phyloP scores from a whole-genome alignment of 805 yeast species.

The Lachancea lanzarotensis region DNA sequence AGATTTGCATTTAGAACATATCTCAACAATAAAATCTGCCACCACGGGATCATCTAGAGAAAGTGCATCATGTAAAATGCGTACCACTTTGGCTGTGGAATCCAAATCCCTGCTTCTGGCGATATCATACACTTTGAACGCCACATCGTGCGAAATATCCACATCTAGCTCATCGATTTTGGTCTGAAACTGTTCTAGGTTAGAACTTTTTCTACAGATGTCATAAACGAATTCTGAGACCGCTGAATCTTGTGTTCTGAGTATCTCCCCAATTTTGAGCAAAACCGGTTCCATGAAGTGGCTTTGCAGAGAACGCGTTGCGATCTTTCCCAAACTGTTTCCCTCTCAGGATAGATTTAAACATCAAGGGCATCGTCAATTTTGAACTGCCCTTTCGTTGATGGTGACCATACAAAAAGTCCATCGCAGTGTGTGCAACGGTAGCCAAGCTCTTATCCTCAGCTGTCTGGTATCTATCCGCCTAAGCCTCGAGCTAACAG shows the following conservation, averaged over 20 bases:
- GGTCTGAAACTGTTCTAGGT: conserved; percentile 32
- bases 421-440: no score
- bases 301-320: background rate
- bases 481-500: no score
- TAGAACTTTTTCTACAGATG: conserved; percentile 31
- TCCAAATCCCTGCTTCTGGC: background rate
- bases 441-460: no score
- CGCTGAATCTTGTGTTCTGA: conserved; percentile 38
- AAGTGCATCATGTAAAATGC: conserved; percentile 13
- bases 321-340: background rate
- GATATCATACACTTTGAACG: conserved; percentile 11
- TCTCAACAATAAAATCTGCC: conserved; percentile 19
- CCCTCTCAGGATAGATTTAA: background rate
- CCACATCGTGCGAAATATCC: conserved; percentile 25
- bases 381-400: no score
- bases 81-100: conserved; percentile 7
- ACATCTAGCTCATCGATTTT: conserved; percentile 40
- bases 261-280: conserved; percentile 15
- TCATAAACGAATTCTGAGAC: conserved; percentile 43
- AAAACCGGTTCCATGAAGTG: conserved; percentile 3
- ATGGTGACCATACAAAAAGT: no score
- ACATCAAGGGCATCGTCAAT: background rate
- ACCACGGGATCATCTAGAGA: conserved; percentile 19
- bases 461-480: no score
- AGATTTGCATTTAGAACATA: conserved; percentile 12